Evolutionary conservation across 2,329 filamentous ascomycete genomes (phyloP).

Genomic region (Huntiella bhutanensis): DNA sequence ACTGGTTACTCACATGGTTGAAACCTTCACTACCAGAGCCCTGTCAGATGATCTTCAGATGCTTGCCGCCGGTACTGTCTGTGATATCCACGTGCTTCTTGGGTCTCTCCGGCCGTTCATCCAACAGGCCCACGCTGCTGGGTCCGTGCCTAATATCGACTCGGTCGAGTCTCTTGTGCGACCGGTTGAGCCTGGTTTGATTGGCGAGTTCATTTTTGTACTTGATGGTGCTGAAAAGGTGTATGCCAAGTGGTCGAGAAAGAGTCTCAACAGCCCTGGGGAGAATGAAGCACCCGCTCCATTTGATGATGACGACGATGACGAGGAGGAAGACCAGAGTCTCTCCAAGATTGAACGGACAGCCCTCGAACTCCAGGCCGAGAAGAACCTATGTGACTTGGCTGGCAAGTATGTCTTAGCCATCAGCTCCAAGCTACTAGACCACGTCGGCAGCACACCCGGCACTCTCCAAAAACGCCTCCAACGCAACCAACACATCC

Average conservation of each 20-base stretch:
- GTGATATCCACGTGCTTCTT: constrained; percentile 70
- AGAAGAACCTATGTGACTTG: constrained; percentile 71
- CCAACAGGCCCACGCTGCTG: constrained; percentile 21
- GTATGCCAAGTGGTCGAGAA: constrained; percentile 51
- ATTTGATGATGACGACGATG: constrained; percentile 36
- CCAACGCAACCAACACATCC: constrained; percentile 55
- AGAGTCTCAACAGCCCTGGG: constrained; percentile 41
- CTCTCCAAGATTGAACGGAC: constrained; percentile 33
- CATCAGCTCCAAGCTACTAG: constrained; percentile 56
- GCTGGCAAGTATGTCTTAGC: constrained; percentile 70
- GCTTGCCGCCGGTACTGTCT: constrained; percentile 53
- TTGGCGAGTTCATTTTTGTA: constrained; percentile 54
- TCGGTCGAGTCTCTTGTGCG: constrained; percentile 43
- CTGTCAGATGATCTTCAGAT: constrained; percentile 63
- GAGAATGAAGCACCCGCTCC: constrained; percentile 58
- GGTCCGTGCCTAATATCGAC: constrained; percentile 14
- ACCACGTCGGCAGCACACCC: constrained; percentile 37
- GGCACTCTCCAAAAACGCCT: constrained; percentile 53
- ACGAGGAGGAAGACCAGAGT: constrained; percentile 30
- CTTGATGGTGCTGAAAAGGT: constrained; percentile 60
- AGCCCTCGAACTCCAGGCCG: constrained; percentile 52
- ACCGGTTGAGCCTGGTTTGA: constrained; percentile 42
- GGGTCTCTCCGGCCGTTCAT: constrained; percentile 45
- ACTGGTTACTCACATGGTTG: constrained; percentile 44
- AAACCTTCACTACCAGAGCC: constrained; percentile 46